Conservation (phyloP, 805 yeast species). For the Candida ascalaphidarum region DNA sequence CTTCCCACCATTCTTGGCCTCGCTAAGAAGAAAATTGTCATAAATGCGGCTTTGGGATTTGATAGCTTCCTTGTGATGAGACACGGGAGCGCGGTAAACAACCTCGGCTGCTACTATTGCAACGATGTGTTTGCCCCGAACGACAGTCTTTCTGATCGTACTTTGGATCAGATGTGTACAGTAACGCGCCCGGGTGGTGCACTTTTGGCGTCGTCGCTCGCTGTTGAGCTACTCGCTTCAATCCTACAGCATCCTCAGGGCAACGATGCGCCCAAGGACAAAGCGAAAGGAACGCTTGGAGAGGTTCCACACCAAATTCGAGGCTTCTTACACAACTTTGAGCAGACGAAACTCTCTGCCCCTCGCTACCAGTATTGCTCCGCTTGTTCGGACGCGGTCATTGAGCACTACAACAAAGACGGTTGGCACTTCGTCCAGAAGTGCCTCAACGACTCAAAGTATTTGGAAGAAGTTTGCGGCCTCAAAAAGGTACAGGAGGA, state of each 20-base stretch:
- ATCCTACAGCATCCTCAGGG: conserved; percentile 57
- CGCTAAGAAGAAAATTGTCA: conserved; percentile 59
- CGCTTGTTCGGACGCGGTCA: conserved; percentile 66
- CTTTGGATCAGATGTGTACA: conserved; percentile 97
- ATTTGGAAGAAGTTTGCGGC: conserved; percentile 75
- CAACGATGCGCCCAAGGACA: conserved; percentile 34
- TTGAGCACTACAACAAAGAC: conserved; percentile 37
- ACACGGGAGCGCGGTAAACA: conserved; percentile 52
- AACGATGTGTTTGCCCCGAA: conserved; percentile 93
- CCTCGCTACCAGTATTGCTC: conserved; percentile 76
- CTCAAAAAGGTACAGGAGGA: conserved; percentile 61
- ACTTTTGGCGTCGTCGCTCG: conserved; percentile 73
- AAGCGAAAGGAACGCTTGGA: conserved; percentile 42
- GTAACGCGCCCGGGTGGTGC: conserved; percentile 98
- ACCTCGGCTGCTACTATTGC: conserved; percentile 91
- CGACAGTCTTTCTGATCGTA: conserved; percentile 78
- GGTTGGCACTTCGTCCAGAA: conserved; percentile 79
- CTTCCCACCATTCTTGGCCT: conserved; percentile 82
- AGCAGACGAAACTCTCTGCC: conserved; percentile 55
- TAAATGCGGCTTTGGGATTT: conserved; percentile 93
- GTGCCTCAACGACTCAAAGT: conserved; percentile 60
- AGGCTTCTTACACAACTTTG: conserved; percentile 68
- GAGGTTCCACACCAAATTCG: conserved; percentile 83
- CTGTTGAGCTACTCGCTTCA: conserved; percentile 76
- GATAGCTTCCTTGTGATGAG: conserved; percentile 91